phyloP scores from a whole-genome alignment of 106 monocot species.

The Dendrobium catenatum region DNA sequence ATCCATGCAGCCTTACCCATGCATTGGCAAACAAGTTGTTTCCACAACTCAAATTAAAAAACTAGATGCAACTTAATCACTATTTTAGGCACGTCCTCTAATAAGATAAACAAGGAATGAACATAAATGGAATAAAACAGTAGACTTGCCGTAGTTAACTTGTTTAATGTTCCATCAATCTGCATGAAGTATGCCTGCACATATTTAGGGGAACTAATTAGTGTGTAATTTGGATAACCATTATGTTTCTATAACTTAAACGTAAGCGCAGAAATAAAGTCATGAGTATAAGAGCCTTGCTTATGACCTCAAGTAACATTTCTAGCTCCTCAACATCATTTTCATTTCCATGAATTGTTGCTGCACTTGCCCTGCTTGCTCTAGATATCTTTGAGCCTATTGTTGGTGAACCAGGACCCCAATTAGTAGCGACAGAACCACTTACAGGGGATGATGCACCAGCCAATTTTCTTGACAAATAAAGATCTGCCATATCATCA shows the following conservation, averaged over 20 bases:
- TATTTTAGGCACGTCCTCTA: too few relatives aligned
- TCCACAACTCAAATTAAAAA: too few relatives aligned
- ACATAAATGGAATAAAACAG: not conserved
- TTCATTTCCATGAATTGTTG: conserved; percentile 80
- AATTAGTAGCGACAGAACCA: conserved; percentile 52
- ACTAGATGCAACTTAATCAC: too few relatives aligned
- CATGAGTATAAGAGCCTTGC: not conserved
- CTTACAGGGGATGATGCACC: conserved; percentile 53
- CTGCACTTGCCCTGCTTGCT: conserved; percentile 71
- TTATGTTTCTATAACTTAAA: not conserved
- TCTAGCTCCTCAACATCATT: conserved; percentile 98
- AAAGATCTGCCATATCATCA: conserved; percentile 97
- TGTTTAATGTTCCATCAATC: conserved; percentile 91
- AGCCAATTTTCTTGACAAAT: conserved; percentile 79
- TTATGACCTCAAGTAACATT: conserved; percentile 83
- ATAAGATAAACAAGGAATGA: not conserved
- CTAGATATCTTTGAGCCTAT: conserved; percentile 76
- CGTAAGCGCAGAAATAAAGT: not conserved
- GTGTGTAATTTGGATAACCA: not conserved
- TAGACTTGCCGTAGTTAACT: conserved; percentile 64
- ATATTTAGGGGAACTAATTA: conserved; percentile 7
- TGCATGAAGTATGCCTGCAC: conserved; percentile 95
- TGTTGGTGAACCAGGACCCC: conserved; percentile 60
- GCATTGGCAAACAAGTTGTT: too few relatives aligned
- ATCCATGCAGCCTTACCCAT: too few relatives aligned